A percentile compares a stretch with the other conserved stretches of the same genome.
These are phyloP conservation scores for Flaveria robusta DNA, from an alignment of 129 eudicot species.

Conservation along the genomic window DNA sequence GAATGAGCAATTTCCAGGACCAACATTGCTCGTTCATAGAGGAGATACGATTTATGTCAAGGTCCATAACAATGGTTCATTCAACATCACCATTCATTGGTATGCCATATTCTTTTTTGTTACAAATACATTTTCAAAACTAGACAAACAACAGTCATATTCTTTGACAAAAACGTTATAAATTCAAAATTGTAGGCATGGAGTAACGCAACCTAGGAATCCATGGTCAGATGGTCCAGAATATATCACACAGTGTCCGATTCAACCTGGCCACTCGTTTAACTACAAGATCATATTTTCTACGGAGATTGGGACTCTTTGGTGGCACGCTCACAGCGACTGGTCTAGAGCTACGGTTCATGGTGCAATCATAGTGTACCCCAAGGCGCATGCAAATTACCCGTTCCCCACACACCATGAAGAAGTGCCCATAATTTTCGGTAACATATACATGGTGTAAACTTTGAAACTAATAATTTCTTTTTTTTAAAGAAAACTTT, in stretches of 20 bases:
- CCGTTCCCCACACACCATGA: constrained; percentile 55
- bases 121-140: too few relatives aligned
- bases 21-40: constrained; percentile 44
- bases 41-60: constrained; percentile 52
- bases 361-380: constrained; percentile 54
- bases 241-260: constrained; percentile 70
- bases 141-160: too few relatives aligned
- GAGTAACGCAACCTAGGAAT: constrained; percentile 60
- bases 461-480: background rate
- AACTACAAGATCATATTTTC: constrained; percentile 53
- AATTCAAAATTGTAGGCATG: constrained; percentile 57
- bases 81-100: constrained; percentile 72
- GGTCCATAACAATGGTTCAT: constrained; percentile 45
- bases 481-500: too few relatives aligned
- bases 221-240: constrained; percentile 81
- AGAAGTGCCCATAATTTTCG: constrained; percentile 59
- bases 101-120: constrained; percentile 8
- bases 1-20: constrained; percentile 73
- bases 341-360: constrained; percentile 77
- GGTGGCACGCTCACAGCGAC: constrained; percentile 86
- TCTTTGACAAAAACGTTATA: background rate
- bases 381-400: constrained; percentile 31
- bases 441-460: constrained; percentile 21
- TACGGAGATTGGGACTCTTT: constrained; percentile 58
- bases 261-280: constrained; percentile 51